Percentiles rank a stretch among this genome's conserved stretches.
Conservation (phyloP, 768 basidiomycete species). For the Tubosaeta brunneosetosa region DNA sequence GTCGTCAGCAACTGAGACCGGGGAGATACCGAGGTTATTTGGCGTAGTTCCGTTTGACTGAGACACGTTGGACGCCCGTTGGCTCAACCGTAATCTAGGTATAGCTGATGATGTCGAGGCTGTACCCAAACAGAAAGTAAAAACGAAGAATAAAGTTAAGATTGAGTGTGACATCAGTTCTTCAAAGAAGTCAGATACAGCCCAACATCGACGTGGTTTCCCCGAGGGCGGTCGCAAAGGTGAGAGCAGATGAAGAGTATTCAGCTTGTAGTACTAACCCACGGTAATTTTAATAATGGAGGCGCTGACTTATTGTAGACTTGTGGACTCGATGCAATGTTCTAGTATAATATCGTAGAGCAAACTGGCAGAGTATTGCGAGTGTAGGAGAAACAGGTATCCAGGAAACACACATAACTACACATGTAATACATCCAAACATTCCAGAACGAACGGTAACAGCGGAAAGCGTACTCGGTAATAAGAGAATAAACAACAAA, state of each 20-base stretch:
- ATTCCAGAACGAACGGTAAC: slow-evolving; percentile 29
- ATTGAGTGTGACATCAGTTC: slow-evolving; percentile 18
- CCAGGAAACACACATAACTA: slow-evolving; percentile 36
- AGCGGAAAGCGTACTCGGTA: slow-evolving; percentile 16
- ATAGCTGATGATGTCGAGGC: slow-evolving; percentile 3
- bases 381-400: slow-evolving; percentile 32
- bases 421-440: slow-evolving; percentile 33
- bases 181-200: slow-evolving; percentile 1
- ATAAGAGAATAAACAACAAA: slow-evolving; percentile 11
- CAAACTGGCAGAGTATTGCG: slow-evolving; percentile 8
- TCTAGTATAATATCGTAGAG: slow-evolving; percentile 10
- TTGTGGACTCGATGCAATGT: not conserved
- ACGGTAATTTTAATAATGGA: not conserved
- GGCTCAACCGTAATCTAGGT: slow-evolving; percentile 12
- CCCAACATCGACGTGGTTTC: slow-evolving; percentile 17
- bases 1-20: slow-evolving; percentile 44
- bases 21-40: slow-evolving; percentile 38
- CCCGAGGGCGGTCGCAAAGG: not conserved
- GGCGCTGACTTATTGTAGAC: not conserved
- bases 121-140: slow-evolving; percentile 10
- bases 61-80: slow-evolving; percentile 8
- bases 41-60: slow-evolving; percentile 17
- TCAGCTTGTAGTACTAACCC: not conserved
- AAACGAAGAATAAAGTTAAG: slow-evolving; percentile 5
- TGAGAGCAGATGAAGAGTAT: not conserved